phyloP scores from a whole-genome alignment of 129 eudicot species.

The Heracleum sosnowskyi region DNA sequence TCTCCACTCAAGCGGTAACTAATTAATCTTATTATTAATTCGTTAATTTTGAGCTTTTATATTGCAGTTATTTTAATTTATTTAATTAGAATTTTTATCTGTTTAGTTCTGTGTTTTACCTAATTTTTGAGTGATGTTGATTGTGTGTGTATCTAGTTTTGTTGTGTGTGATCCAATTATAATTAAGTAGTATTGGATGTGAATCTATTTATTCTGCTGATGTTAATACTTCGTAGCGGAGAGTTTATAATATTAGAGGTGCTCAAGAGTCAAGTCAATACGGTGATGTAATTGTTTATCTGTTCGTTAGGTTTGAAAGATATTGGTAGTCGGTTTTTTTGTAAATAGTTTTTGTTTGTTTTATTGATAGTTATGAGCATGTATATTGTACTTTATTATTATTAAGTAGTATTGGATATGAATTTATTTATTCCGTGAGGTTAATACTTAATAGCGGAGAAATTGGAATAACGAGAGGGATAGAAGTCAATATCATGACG shows the following conservation, averaged over 20 bases:
- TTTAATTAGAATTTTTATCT: not conserved
- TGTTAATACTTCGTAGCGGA: not conserved
- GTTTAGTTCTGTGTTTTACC: not conserved
- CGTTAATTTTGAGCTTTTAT: not conserved
- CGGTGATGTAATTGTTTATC: not conserved
- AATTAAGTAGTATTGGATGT: not conserved
- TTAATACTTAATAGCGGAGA: not conserved
- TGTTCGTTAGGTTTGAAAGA: not conserved
- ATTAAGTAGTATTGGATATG: not conserved
- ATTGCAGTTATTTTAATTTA: not conserved
- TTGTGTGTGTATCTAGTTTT: not conserved
- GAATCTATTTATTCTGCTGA: not conserved
- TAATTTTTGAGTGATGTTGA: not conserved
- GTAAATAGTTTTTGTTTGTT: not conserved
- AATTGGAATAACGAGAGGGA: not conserved
- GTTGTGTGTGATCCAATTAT: not conserved
- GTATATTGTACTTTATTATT: not conserved
- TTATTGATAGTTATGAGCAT: not conserved
- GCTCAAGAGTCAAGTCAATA: not conserved
- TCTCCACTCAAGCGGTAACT: conserved; percentile 4
- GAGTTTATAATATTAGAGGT: not conserved
- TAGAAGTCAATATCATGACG: not conserved
- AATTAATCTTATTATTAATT: too few species aligned
- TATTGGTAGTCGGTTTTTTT: not conserved
- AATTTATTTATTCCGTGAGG: not conserved